These are phyloP conservation scores for Royoungia palumana DNA, from an alignment of 768 basidiomycete genomes.

Conservation along the genomic window DNA sequence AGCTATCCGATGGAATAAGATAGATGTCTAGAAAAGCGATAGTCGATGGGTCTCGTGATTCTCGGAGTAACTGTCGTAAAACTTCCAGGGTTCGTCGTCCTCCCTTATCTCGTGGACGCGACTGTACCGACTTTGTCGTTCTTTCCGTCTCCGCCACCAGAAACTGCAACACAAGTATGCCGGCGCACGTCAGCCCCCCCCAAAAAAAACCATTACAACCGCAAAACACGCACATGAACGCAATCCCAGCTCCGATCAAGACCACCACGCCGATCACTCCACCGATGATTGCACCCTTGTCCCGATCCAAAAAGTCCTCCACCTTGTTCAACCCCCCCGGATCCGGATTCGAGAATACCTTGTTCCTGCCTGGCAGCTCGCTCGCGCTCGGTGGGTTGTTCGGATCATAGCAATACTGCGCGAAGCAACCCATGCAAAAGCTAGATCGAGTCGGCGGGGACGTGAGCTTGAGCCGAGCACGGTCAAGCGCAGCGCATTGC, in stretches of 20 bases:
- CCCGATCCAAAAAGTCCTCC: constrained; percentile 38
- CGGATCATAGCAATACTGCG: constrained; percentile 55
- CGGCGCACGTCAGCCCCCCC: neutral
- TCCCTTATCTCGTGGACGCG: constrained; percentile 28
- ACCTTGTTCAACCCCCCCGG: constrained; percentile 46
- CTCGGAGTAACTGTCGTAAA: constrained; percentile 19
- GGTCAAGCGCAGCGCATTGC: constrained; percentile 62
- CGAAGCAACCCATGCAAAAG: constrained; percentile 58
- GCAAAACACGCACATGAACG: constrained; percentile 32
- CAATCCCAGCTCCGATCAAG: constrained; percentile 37
- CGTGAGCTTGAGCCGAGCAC: constrained; percentile 41
- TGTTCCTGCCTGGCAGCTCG: constrained; percentile 37
- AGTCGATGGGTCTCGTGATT: constrained; percentile 16
- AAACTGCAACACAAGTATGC: constrained; percentile 12
- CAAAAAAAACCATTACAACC: neutral
- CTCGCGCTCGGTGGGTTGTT: constrained; percentile 57
- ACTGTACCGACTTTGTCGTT: constrained; percentile 18
- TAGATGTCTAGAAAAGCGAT: neutral
- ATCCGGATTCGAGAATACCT: constrained; percentile 53
- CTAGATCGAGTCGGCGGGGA: constrained; percentile 39
- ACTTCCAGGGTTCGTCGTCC: constrained; percentile 30
- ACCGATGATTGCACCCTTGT: constrained; percentile 50
- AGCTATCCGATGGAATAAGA: no score
- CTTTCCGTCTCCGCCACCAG: constrained; percentile 27
- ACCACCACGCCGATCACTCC: constrained; percentile 41